Evolutionary conservation across 108 stramenopile species (phyloP).

Genomic region (Cyclotella choctawhatcheeana): DNA sequence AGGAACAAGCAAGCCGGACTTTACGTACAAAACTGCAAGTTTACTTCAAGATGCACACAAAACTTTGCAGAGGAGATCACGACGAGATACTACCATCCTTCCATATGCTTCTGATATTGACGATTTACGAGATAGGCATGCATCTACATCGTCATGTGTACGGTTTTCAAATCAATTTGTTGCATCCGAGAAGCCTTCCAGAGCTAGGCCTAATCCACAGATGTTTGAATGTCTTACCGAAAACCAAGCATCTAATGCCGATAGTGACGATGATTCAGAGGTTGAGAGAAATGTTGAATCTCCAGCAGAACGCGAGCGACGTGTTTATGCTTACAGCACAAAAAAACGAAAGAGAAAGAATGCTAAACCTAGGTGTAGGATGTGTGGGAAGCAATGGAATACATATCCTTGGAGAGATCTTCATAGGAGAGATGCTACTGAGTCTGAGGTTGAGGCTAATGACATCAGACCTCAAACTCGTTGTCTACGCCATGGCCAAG

Average conservation of each 20-base stretch:
- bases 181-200: background rate
- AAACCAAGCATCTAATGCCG: background rate
- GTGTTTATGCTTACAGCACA: background rate
- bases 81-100: conserved; percentile 1
- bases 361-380: background rate
- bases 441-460: background rate
- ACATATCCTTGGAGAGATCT: background rate
- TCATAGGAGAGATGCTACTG: background rate
- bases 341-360: background rate
- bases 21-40: conserved; percentile 14
- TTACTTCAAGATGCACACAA: conserved; percentile 14
- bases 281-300: background rate
- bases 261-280: no score
- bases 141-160: background rate
- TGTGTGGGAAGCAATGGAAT: background rate
- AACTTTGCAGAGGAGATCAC: background rate
- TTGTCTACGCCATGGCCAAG: background rate
- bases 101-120: background rate
- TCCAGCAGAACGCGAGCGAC: background rate
- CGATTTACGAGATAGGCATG: background rate
- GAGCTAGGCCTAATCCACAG: background rate
- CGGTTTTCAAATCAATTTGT: conserved; percentile 9
- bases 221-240: background rate
- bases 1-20: background rate
- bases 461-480: background rate